phyloP scores from a whole-genome alignment of 441 rosid genomes.

The Adansonia gregorii region DNA sequence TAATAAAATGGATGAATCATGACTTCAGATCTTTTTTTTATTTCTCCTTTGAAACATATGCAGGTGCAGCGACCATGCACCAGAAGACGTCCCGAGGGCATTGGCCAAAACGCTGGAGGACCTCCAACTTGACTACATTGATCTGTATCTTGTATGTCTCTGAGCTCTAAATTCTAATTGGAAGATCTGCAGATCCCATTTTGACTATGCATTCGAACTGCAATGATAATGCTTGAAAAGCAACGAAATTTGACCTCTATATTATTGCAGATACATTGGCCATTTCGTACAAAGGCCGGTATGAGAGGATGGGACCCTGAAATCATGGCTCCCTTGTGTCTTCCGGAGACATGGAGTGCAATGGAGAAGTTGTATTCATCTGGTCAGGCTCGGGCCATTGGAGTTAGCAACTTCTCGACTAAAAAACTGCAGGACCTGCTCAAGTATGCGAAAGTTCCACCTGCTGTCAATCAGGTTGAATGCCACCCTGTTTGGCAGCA shows the following conservation, averaged over 20 bases:
- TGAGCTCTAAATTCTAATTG: background rate
- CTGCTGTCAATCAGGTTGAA: constrained; percentile 67
- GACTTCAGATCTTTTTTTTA: constrained; percentile 1
- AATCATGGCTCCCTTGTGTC: constrained; percentile 46
- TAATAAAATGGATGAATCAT: background rate
- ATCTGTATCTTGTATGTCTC: constrained; percentile 51
- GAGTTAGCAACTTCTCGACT: constrained; percentile 54
- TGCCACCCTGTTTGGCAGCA: constrained; percentile 69
- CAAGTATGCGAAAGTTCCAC: constrained; percentile 45
- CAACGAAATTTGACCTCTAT: background rate
- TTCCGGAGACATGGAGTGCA: constrained; percentile 59
- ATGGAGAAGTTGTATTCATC: constrained; percentile 55
- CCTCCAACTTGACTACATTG: constrained; percentile 55
- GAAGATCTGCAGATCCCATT: background rate
- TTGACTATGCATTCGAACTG: background rate
- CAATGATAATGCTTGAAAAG: background rate
- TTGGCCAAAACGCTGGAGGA: constrained; percentile 45
- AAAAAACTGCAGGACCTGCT: constrained; percentile 54
- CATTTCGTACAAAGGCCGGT: constrained; percentile 32
- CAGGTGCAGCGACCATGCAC: constrained; percentile 57
- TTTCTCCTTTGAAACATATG: constrained; percentile 6
- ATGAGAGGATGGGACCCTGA: constrained; percentile 44
- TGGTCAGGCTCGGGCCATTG: constrained; percentile 50
- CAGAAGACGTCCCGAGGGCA: constrained; percentile 56
- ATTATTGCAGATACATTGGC: constrained; percentile 32